phyloP scores from a whole-genome alignment of 2,329 filamentous ascomycete genomes.

The Curvularia sp. region DNA sequence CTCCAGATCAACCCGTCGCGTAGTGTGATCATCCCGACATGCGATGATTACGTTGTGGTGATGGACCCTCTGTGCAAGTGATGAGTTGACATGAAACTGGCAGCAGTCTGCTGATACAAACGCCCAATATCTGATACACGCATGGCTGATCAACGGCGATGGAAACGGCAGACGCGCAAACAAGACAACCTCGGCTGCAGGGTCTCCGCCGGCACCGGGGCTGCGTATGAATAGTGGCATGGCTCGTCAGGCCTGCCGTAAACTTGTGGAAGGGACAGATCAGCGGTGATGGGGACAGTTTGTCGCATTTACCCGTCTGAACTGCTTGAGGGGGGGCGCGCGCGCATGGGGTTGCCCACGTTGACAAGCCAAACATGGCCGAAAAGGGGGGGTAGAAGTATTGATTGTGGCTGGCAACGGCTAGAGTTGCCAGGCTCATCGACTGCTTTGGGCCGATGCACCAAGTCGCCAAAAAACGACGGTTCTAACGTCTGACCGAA shows the following conservation, averaged over 20 bases:
- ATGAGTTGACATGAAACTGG: constrained; percentile 46
- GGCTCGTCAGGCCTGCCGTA: constrained; percentile 14
- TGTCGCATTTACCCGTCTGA: constrained; percentile 10
- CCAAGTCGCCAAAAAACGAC: constrained; percentile 20
- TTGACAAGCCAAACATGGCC: neutral
- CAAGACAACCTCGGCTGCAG: constrained; percentile 7
- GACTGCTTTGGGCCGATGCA: constrained; percentile 7
- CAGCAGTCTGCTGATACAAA: constrained; percentile 46
- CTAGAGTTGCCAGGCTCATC: constrained; percentile 31
- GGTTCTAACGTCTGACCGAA: constrained; percentile 3
- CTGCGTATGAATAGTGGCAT: constrained; percentile 2
- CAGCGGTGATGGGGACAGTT: constrained; percentile 1
- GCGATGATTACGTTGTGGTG: constrained; percentile 18
- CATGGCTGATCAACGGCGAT: constrained; percentile 37
- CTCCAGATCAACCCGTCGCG: constrained; percentile 21
- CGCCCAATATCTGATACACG: constrained; percentile 41
- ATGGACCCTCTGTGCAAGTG: constrained; percentile 28
- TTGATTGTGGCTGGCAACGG: constrained; percentile 20
- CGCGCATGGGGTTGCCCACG: neutral
- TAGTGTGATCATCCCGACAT: constrained; percentile 24
- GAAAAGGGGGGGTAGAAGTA: constrained; percentile 12
- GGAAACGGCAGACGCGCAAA: constrained; percentile 6
- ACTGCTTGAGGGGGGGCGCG: constrained; percentile 1
- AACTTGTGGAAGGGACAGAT: constrained; percentile 3
- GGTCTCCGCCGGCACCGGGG: neutral